Evolutionary conservation across 2,329 filamentous ascomycete species (phyloP).

Genomic region (Arthrocladium fulminans): DNA sequence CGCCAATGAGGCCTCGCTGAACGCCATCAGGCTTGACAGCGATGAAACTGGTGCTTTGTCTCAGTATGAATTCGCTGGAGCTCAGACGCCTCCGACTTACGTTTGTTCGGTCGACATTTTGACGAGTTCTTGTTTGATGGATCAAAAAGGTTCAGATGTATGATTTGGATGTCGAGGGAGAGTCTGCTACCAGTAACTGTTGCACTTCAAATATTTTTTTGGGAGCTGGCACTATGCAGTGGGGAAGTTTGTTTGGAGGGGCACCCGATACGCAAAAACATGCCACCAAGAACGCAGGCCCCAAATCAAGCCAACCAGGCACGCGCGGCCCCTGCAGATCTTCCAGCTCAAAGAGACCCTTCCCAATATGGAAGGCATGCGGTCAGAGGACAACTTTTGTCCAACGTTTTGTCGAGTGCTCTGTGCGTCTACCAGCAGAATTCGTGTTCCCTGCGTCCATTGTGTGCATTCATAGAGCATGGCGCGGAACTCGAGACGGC

Average conservation of each 20-base stretch:
- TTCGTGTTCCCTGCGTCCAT: background rate
- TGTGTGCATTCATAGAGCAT: slow-evolving; percentile 5
- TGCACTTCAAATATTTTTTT: background rate
- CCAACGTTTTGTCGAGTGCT: background rate
- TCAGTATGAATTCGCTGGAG: slow-evolving; percentile 24
- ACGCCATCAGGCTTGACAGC: slow-evolving; percentile 99
- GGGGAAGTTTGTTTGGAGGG: slow-evolving; percentile 6
- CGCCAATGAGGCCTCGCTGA: slow-evolving; percentile 95
- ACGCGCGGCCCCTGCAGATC: background rate
- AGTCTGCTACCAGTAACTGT: background rate
- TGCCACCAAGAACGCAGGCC: background rate
- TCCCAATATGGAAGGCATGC: slow-evolving; percentile 1
- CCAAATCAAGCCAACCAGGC: background rate
- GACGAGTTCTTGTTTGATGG: slow-evolving; percentile 25
- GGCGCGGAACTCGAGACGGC: slow-evolving; percentile 19
- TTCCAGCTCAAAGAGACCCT: background rate
- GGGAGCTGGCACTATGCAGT: slow-evolving; percentile 3
- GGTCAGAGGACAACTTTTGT: slow-evolving; percentile 1
- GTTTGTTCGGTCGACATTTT: slow-evolving; percentile 79
- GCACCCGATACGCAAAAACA: slow-evolving; percentile 1
- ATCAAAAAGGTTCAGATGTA: background rate
- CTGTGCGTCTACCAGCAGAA: background rate
- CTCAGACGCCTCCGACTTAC: slow-evolving; percentile 45
- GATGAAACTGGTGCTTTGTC: slow-evolving; percentile 70
- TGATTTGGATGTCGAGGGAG: background rate